These are phyloP conservation scores for Protomyces inouyei DNA, from an alignment of 1,139 yeast species.

Conservation along the genomic window DNA sequence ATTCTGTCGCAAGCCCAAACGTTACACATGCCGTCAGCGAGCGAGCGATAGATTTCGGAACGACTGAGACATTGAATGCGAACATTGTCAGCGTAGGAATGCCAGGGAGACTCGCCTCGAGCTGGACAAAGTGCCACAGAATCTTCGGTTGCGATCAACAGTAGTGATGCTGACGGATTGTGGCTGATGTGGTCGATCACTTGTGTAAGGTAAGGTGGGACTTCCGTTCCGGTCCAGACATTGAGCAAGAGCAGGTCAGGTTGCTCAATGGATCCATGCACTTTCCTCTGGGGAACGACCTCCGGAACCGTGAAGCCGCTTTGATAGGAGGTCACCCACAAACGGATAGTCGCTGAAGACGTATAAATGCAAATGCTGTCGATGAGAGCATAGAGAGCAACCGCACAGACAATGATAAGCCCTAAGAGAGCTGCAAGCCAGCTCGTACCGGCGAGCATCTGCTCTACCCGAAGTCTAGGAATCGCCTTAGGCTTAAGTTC, in stretches of 20 bases:
- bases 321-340: too few relatives aligned
- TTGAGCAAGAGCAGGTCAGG: neutral
- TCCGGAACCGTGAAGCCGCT: too few relatives aligned
- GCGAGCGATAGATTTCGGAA: neutral
- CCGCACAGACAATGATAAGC: too few relatives aligned
- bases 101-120: neutral
- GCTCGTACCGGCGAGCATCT: too few relatives aligned
- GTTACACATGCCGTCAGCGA: neutral
- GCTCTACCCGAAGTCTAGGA: too few relatives aligned
- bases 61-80: neutral
- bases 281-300: too few relatives aligned
- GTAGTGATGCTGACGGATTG: neutral
- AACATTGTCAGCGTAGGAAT: neutral
- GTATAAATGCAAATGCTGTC: too few relatives aligned
- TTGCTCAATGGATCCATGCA: neutral
- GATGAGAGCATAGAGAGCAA: too few relatives aligned
- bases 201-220: neutral
- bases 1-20: neutral
- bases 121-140: neutral
- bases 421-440: too few relatives aligned
- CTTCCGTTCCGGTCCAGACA: neutral
- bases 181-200: neutral
- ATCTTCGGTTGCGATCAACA: neutral
- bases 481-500: too few relatives aligned
- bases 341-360: too few relatives aligned